A percentile compares a stretch with the other conserved stretches of the same genome.
Conservation (phyloP, 2,329 filamentous ascomycete genomes). For the Aciculosporium take region DNA sequence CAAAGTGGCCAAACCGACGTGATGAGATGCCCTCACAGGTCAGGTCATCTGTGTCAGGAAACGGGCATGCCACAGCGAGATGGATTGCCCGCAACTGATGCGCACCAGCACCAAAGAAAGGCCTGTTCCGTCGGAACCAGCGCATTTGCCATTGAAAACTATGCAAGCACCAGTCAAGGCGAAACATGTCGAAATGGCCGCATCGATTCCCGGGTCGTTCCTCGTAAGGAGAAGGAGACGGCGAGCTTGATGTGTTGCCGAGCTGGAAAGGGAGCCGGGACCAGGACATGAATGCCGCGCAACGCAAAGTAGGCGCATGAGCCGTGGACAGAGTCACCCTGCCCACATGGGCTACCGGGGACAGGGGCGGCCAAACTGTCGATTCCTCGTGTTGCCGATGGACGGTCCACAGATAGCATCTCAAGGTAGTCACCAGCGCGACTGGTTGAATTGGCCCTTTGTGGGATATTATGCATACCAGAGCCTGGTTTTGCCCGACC, state of each 20-base stretch:
- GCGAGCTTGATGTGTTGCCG: not conserved
- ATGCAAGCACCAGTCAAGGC: not conserved
- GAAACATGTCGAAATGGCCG: not conserved
- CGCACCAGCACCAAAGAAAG: too few species aligned
- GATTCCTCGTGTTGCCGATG: too few species aligned
- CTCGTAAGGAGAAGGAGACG: not conserved
- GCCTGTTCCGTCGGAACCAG: not conserved
- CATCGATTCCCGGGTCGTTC: not conserved
- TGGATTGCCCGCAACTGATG: not conserved
- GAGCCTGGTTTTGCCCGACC: too few species aligned
- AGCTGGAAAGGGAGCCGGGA: too few species aligned
- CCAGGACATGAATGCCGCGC: not conserved
- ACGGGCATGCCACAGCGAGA: too few species aligned
- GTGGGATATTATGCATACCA: too few species aligned
- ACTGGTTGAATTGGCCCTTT: too few species aligned
- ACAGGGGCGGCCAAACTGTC: not conserved
- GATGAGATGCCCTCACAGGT: conserved; percentile 25
- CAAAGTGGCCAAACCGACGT: conserved; percentile 91
- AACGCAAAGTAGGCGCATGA: not conserved
- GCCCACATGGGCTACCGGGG: not conserved
- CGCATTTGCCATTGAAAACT: not conserved
- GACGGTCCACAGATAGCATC: too few species aligned
- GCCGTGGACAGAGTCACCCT: not conserved
- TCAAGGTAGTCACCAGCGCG: too few species aligned
- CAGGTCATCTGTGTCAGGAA: not conserved